Evolutionary conservation across 345 rosid genomes (phyloP).

Genomic region (Litchi chinensis): DNA sequence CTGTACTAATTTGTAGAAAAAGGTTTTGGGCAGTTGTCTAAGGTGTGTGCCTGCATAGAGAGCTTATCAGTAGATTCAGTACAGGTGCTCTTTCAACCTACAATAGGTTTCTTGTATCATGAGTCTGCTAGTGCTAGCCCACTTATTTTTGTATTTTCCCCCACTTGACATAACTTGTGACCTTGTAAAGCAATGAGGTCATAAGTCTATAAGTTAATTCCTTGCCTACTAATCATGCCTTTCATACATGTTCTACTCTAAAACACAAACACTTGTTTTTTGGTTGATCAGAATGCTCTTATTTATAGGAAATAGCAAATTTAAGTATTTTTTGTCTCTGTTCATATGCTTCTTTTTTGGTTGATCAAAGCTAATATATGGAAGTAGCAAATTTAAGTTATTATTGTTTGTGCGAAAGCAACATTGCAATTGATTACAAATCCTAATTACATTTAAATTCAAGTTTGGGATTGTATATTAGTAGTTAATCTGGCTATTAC

Average conservation of each 20-base stretch:
- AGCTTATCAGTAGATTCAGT: background rate
- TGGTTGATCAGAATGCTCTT: background rate
- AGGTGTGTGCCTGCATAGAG: background rate
- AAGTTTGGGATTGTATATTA: background rate
- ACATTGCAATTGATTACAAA: background rate
- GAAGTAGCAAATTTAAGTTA: background rate
- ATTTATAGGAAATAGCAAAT: background rate
- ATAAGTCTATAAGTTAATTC: constrained; percentile 13
- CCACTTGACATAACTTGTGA: constrained; percentile 1
- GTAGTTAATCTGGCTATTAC: background rate
- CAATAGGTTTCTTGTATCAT: background rate
- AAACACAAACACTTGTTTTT: background rate
- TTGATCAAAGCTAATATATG: background rate
- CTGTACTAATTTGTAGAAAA: constrained; percentile 75
- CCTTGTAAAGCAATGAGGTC: background rate
- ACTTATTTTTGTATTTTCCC: background rate
- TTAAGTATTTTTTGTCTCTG: background rate
- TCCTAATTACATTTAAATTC: background rate
- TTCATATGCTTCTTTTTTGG: background rate
- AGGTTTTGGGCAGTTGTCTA: constrained; percentile 76
- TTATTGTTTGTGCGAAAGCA: background rate
- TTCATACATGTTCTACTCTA: background rate
- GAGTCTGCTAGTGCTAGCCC: background rate
- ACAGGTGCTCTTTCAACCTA: background rate
- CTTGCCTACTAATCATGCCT: constrained; percentile 1